phyloP scores from a whole-genome alignment of 148 eudicot species.

The Nyssa sinensis region DNA sequence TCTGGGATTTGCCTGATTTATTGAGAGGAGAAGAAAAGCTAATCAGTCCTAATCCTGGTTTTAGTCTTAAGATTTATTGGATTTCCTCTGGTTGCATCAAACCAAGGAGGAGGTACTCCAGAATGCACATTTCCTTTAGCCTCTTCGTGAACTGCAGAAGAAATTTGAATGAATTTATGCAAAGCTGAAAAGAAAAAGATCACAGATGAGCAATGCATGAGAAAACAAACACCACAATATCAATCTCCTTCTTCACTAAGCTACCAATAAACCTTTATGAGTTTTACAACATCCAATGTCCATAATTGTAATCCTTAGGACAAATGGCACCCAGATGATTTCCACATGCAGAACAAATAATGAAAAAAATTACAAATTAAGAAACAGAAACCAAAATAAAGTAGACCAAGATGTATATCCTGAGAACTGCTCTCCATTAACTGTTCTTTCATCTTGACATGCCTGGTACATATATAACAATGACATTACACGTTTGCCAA shows the following conservation, averaged over 20 bases:
- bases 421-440: slow-evolving; percentile 34
- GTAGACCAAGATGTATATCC: slow-evolving; percentile 37
- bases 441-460: slow-evolving; percentile 26
- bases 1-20: slow-evolving; percentile 46
- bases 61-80: slow-evolving; percentile 18
- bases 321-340: background rate
- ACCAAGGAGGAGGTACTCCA: slow-evolving; percentile 96
- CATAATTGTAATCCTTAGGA: background rate
- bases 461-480: slow-evolving; percentile 41
- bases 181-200: slow-evolving; percentile 36
- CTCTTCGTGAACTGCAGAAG: slow-evolving; percentile 28
- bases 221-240: slow-evolving; percentile 6
- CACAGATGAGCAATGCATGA: slow-evolving; percentile 7
- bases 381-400: background rate
- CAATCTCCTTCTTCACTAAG: background rate
- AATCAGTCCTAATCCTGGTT: slow-evolving; percentile 13
- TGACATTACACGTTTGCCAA: slow-evolving; percentile 16
- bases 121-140: slow-evolving; percentile 73
- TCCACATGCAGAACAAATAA: background rate
- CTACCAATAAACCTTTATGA: background rate
- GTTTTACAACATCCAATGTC: background rate
- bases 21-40: slow-evolving; percentile 16
- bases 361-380: background rate
- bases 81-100: slow-evolving; percentile 46
- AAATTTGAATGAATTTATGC: slow-evolving; percentile 51